Percentiles rank a stretch among this genome's conserved stretches.
Evolutionary conservation across 495 filamentous ascomycete species (phyloP).

Genomic region (Aspergillus haitiensis): DNA sequence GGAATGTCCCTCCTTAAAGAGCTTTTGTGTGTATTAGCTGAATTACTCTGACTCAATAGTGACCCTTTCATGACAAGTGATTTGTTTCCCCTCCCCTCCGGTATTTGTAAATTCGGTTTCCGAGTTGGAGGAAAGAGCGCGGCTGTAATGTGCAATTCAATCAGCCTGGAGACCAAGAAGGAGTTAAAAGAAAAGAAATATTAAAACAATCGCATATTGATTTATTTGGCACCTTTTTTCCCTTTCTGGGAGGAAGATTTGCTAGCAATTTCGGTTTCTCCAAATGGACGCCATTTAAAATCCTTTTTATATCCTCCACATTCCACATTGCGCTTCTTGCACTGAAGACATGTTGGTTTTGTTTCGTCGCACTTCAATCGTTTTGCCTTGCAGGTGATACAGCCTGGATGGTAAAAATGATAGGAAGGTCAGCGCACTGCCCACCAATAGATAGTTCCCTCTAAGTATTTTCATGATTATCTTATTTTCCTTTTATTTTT

Average conservation of each 20-base stretch:
- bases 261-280: conserved; percentile 61
- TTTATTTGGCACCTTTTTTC: conserved; percentile 49
- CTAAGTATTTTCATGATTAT: conserved; percentile 2
- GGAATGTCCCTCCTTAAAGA: conserved; percentile 6
- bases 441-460: conserved; percentile 10
- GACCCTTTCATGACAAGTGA: background rate
- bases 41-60: background rate
- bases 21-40: conserved; percentile 2
- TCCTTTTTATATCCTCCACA: conserved; percentile 83
- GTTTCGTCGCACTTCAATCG: conserved; percentile 80
- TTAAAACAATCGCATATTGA: background rate
- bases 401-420: conserved; percentile 53
- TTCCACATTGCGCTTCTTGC: conserved; percentile 63
- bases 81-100: conserved; percentile 15
- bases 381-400: conserved; percentile 79
- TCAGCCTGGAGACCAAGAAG: conserved; percentile 8
- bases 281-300: conserved; percentile 81
- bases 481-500: conserved; percentile 3
- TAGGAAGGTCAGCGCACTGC: conserved; percentile 39
- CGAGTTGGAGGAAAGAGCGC: conserved; percentile 13
- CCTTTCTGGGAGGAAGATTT: conserved; percentile 44
- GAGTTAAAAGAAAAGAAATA: background rate
- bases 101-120: conserved; percentile 15
- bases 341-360: conserved; percentile 74
- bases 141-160: conserved; percentile 11